Conservation (phyloP, 345 rosid genomes). For the Pugionium cornutum region DNA sequence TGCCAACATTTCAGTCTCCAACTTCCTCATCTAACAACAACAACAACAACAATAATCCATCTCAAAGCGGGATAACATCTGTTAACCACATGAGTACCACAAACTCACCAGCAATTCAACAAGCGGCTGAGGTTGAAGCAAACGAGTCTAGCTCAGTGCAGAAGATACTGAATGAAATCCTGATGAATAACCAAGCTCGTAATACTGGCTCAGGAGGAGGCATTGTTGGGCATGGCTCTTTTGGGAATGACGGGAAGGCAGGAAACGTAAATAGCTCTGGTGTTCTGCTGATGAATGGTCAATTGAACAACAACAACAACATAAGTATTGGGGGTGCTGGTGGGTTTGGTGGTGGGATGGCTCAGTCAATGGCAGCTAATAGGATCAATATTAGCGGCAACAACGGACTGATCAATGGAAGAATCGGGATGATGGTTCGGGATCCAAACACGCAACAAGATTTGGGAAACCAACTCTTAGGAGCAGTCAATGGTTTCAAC, state of each 20-base stretch:
- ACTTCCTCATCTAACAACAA: constrained; percentile 60
- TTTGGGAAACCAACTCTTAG: constrained; percentile 75
- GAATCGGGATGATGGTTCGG: constrained; percentile 62
- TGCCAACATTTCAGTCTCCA: constrained; percentile 74
- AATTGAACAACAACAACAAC: constrained; percentile 42
- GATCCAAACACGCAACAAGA: constrained; percentile 78
- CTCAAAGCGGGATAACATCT: constrained; percentile 54
- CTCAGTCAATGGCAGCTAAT: constrained; percentile 58
- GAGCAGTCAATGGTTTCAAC: constrained; percentile 71
- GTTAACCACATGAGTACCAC: constrained; percentile 57
- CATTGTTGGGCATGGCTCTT: constrained; percentile 57
- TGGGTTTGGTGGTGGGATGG: constrained; percentile 53
- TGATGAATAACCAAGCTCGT: constrained; percentile 63
- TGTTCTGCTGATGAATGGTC: constrained; percentile 60
- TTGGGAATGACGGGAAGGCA: constrained; percentile 60
- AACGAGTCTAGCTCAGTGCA: constrained; percentile 81
- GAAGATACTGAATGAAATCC: constrained; percentile 76
- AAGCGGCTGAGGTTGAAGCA: constrained; percentile 61
- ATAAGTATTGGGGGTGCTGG: constrained; percentile 49
- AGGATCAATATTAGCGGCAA: constrained; percentile 57
- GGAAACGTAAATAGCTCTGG: constrained; percentile 50
- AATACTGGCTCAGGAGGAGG: constrained; percentile 47
- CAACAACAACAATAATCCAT: constrained; percentile 47
- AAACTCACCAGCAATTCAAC: constrained; percentile 68
- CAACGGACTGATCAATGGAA: constrained; percentile 60